Evolutionary conservation across 1,139 yeast species (phyloP).

Genomic region (Suhomyces guaymorum): DNA sequence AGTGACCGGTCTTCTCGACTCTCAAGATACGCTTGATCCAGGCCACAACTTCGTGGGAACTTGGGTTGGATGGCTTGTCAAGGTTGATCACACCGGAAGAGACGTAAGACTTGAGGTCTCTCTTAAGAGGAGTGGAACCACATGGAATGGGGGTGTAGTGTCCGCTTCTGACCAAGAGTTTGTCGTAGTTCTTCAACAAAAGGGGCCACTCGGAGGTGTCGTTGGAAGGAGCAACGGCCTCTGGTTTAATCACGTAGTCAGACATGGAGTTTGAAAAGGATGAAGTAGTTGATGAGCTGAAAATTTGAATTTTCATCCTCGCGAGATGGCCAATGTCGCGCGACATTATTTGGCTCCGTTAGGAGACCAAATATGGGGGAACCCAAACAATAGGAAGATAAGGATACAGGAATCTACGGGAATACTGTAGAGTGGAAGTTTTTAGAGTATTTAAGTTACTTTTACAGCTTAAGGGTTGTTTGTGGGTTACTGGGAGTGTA

Average conservation of each 20-base stretch:
- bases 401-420: too few species aligned
- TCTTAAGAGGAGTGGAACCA: slow-evolving; percentile 91
- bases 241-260: slow-evolving; percentile 86
- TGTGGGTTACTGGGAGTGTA: not conserved
- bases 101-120: slow-evolving; percentile 87
- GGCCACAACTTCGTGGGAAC: slow-evolving; percentile 98
- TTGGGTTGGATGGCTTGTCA: slow-evolving; percentile 97
- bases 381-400: too few species aligned
- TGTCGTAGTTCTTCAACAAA: slow-evolving; percentile 89
- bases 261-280: slow-evolving; percentile 38
- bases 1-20: slow-evolving; percentile 97
- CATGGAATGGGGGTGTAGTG: slow-evolving; percentile 97
- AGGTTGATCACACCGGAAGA: slow-evolving; percentile 95
- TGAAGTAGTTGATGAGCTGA: slow-evolving; percentile 5
- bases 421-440: too few species aligned
- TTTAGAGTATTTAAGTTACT: too few species aligned
- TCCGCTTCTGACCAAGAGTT: slow-evolving; percentile 89
- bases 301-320: slow-evolving; percentile 12
- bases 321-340: not conserved
- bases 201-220: slow-evolving; percentile 97
- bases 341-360: too few species aligned
- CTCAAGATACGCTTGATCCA: slow-evolving; percentile 97
- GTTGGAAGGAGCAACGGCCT: slow-evolving; percentile 70
- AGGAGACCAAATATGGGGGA: too few species aligned
- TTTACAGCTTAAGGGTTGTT: too few species aligned